These are phyloP conservation scores for Phanerochaete carnosa DNA, from an alignment of 768 basidiomycete species.

Conservation along the genomic window DNA sequence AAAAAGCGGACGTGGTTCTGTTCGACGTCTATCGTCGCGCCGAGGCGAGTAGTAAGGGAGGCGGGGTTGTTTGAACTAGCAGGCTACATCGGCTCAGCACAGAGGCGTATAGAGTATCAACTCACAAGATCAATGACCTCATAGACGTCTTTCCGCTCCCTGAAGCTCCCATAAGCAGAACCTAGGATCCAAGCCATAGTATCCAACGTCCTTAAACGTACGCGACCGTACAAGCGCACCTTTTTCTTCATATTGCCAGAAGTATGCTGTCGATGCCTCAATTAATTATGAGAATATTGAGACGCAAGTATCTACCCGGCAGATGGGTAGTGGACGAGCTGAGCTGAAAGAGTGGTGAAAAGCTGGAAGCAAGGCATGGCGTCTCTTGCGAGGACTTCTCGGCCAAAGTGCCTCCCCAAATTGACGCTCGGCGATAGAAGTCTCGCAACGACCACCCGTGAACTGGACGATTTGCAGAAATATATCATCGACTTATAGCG, in stretches of 20 bases:
- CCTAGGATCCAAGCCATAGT: constrained; percentile 42
- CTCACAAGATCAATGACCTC: constrained; percentile 98
- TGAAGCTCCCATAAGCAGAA: constrained; percentile 96
- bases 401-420: background rate
- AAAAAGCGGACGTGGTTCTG: constrained; percentile 97
- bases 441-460: no score
- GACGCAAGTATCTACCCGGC: background rate
- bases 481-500: no score
- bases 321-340: constrained; percentile 7
- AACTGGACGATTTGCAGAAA: no score
- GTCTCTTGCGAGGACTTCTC: background rate
- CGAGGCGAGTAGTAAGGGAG: constrained; percentile 83
- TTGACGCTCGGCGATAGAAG: background rate
- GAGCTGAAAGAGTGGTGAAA: constrained; percentile 9
- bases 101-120: constrained; percentile 6
- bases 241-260: constrained; percentile 32
- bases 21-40: constrained; percentile 97
- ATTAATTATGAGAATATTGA: background rate
- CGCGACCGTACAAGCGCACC: constrained; percentile 13
- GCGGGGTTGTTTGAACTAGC: constrained; percentile 93
- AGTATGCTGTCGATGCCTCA: background rate
- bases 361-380: constrained; percentile 12
- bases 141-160: constrained; percentile 96
- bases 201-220: background rate
- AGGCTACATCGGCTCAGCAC: constrained; percentile 4